Evolutionary conservation across 441 rosid genomes (phyloP).

Genomic region (Euphorbia schlechtendalii): DNA sequence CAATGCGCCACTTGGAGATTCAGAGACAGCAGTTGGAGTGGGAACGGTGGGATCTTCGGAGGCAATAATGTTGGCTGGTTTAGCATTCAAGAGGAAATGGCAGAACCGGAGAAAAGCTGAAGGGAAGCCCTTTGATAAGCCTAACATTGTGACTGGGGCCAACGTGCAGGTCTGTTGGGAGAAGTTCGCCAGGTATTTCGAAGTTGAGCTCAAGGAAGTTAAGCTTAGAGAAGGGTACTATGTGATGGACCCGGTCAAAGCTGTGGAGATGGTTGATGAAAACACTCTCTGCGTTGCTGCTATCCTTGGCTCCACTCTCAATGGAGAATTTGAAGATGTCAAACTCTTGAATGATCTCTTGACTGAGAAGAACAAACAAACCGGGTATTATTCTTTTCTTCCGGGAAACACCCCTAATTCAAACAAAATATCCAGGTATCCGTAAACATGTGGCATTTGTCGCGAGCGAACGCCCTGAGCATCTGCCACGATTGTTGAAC

Average conservation of each 20-base stretch:
- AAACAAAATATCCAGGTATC: too few species aligned
- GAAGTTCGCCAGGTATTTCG: slow-evolving; percentile 36
- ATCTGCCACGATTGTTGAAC: too few species aligned
- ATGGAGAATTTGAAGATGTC: slow-evolving; percentile 82
- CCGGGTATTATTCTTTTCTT: slow-evolving; percentile 35
- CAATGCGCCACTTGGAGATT: too few species aligned
- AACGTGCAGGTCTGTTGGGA: slow-evolving; percentile 78
- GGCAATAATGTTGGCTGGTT: too few species aligned
- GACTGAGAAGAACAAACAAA: slow-evolving; percentile 52
- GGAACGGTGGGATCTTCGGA: too few species aligned
- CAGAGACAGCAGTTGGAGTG: too few species aligned
- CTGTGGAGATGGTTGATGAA: too few species aligned
- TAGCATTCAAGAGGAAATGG: slow-evolving; percentile 23
- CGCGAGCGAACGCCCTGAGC: too few species aligned
- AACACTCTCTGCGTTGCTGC: too few species aligned
- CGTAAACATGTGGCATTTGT: too few species aligned
- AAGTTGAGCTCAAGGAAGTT: slow-evolving; percentile 82
- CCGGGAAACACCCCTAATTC: too few species aligned
- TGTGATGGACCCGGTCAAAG: slow-evolving; percentile 66
- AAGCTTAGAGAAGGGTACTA: slow-evolving; percentile 79
- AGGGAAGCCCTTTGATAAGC: slow-evolving; percentile 65
- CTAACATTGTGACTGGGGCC: slow-evolving; percentile 86
- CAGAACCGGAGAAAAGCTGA: slow-evolving; percentile 57
- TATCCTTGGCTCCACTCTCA: too few species aligned
- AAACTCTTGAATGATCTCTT: slow-evolving; percentile 67